These are phyloP conservation scores for Fusarium musae DNA, from an alignment of 2,329 filamentous ascomycete genomes.

Conservation along the genomic window DNA sequence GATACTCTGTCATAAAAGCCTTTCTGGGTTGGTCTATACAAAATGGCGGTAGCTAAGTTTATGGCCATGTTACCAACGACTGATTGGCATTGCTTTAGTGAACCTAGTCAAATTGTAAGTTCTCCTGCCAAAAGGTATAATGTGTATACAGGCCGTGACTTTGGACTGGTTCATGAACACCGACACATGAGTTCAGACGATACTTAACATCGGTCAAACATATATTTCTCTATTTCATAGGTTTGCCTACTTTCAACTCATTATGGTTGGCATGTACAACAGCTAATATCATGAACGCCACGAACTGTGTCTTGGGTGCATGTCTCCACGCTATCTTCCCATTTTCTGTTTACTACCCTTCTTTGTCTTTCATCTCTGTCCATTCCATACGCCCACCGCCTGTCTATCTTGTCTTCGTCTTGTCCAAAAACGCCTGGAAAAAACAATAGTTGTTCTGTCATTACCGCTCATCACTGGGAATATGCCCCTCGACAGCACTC, in stretches of 20 bases:
- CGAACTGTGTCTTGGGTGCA: slow-evolving; percentile 5
- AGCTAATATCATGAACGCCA: slow-evolving; percentile 15
- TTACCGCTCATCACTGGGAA: slow-evolving; percentile 52
- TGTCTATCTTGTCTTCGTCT: slow-evolving; percentile 37
- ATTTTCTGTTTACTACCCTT: slow-evolving; percentile 26
- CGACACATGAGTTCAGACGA: background rate
- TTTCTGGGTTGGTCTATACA: background rate
- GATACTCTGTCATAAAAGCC: background rate
- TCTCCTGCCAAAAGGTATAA: background rate
- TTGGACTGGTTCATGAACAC: background rate
- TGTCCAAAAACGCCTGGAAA: slow-evolving; percentile 42
- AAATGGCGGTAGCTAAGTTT: background rate
- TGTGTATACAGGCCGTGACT: background rate
- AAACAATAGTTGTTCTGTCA: slow-evolving; percentile 17
- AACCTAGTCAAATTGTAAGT: background rate
- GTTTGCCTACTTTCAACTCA: background rate
- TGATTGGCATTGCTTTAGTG: background rate
- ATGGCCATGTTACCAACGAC: background rate
- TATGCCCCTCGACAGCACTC: slow-evolving; percentile 63
- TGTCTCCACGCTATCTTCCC: background rate
- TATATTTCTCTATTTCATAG: background rate
- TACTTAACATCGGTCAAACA: background rate
- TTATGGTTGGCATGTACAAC: slow-evolving; percentile 23
- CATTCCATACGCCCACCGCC: slow-evolving; percentile 31
- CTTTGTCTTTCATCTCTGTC: background rate